Conservation (phyloP, 2,329 filamentous ascomycete species). For the Aspergillus intermedius region DNA sequence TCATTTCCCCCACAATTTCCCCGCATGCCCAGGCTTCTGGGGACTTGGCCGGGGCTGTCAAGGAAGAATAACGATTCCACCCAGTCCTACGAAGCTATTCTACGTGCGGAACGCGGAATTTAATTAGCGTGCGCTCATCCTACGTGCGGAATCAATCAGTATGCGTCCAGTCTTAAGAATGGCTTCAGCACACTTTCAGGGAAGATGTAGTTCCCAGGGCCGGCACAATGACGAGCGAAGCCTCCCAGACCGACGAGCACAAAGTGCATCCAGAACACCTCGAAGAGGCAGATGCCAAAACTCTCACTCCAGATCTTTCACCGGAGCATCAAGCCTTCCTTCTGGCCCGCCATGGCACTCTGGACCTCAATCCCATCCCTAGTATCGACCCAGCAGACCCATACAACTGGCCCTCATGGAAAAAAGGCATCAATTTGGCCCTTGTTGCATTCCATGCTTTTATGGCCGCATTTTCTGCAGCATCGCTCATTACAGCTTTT, state of each 20-base stretch:
- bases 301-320: constrained; percentile 2
- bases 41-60: neutral
- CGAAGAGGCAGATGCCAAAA: neutral
- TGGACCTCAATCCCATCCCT: constrained; percentile 50
- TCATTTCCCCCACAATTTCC: neutral
- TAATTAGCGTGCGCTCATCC: too few relatives aligned
- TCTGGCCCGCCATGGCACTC: constrained; percentile 47
- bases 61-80: too few relatives aligned
- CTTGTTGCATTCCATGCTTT: constrained; percentile 54
- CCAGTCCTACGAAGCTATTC: too few relatives aligned
- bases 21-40: neutral
- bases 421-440: constrained; percentile 42
- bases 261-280: neutral
- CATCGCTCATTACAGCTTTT: constrained; percentile 50
- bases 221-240: neutral
- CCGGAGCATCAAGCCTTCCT: constrained; percentile 41
- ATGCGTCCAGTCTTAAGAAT: neutral
- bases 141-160: too few relatives aligned
- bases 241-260: neutral
- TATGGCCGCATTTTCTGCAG: constrained; percentile 52
- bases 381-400: constrained; percentile 47
- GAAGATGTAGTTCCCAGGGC: too few relatives aligned
- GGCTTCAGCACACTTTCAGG: neutral
- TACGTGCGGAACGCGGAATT: too few relatives aligned
- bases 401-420: constrained; percentile 51